A percentile compares a stretch with the other conserved stretches of the same genome.
Conservation (phyloP, 306 rosid species). For the Cicer yamashitae region DNA sequence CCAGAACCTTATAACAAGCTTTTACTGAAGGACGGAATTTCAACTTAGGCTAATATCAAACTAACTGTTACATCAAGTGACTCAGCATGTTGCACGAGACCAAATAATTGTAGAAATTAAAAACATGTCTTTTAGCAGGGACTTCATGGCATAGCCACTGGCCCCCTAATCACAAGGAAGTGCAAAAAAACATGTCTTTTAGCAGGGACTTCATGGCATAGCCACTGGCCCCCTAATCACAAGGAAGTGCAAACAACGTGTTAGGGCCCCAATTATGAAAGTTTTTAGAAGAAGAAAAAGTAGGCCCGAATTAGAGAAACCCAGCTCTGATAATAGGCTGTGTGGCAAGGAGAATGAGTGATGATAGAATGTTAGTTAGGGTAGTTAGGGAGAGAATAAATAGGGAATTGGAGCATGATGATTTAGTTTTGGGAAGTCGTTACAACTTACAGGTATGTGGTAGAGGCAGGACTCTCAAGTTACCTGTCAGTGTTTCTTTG, state of each 20-base stretch:
- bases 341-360: neutral
- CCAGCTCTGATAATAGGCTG: neutral
- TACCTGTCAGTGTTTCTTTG: neutral
- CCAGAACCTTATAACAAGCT: conserved; percentile 24
- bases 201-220: conserved; percentile 10
- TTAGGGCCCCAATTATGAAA: neutral
- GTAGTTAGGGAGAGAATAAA: neutral
- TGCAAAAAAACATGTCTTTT: neutral
- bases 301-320: neutral
- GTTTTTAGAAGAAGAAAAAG: neutral
- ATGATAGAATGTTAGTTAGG: neutral
- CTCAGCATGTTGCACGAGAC: conserved; percentile 23
- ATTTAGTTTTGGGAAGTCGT: neutral
- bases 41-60: conserved; percentile 4
- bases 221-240: neutral
- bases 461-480: neutral
- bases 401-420: neutral
- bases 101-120: neutral
- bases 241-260: conserved; percentile 10
- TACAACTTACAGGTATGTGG: neutral
- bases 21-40: conserved; percentile 26
- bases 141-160: conserved; percentile 19
- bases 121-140: neutral
- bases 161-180: neutral
- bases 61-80: neutral